Conservation (phyloP, 2,329 filamentous ascomycete species). For the Botrytis fragariae region DNA sequence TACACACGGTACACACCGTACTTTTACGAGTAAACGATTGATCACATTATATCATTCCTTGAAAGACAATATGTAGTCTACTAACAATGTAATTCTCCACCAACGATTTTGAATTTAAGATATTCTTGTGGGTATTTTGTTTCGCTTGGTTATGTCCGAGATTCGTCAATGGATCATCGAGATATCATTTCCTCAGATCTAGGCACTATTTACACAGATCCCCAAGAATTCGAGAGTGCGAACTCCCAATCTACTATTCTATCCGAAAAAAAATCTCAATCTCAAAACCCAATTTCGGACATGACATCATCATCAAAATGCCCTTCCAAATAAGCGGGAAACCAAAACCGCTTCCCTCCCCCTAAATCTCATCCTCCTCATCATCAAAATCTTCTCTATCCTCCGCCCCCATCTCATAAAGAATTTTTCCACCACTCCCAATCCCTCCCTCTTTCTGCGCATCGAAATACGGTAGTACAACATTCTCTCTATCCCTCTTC, state of each 20-base stretch:
- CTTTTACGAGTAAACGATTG: too few species aligned
- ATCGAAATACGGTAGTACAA: constrained; percentile 94
- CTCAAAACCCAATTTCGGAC: not conserved
- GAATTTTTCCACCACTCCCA: constrained; percentile 85
- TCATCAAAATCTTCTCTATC: constrained; percentile 97
- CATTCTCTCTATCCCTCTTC: constrained; percentile 77
- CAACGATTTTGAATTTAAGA: too few species aligned
- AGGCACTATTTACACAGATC: not conserved
- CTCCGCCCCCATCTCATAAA: constrained; percentile 96
- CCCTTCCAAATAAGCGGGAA: not conserved
- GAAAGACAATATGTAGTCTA: too few species aligned
- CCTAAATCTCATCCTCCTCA: constrained; percentile 59
- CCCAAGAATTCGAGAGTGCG: not conserved
- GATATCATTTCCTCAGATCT: not conserved
- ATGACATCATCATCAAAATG: not conserved
- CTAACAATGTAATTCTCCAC: too few species aligned
- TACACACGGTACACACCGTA: too few species aligned
- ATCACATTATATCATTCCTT: too few species aligned
- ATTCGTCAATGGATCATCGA: not conserved
- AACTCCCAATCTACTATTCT: not conserved
- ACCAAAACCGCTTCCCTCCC: not conserved
- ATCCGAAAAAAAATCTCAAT: not conserved
- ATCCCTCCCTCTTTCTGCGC: constrained; percentile 77
- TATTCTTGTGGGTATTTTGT: too few species aligned
- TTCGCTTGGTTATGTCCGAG: too few species aligned